Conservation (phyloP, 768 basidiomycete species). For the Podaxis sp. region DNA sequence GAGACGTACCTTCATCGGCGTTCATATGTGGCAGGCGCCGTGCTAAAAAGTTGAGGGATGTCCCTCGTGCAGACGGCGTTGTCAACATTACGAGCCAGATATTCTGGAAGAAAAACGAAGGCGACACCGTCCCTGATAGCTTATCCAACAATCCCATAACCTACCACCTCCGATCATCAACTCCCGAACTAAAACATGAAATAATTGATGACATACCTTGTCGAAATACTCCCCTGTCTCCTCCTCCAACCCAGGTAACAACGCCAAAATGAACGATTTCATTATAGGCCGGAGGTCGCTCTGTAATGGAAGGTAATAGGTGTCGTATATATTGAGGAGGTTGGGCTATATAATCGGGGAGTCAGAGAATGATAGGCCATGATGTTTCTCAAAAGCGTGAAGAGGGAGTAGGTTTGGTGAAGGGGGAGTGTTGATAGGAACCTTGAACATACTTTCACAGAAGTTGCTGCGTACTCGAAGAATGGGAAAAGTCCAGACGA, state of each 20-base stretch:
- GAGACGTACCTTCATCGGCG: slow-evolving; percentile 60
- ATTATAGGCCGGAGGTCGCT: slow-evolving; percentile 79
- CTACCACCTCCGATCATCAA: slow-evolving; percentile 32
- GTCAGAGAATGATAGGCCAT: neutral
- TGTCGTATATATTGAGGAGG: slow-evolving; percentile 89
- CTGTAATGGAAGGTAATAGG: slow-evolving; percentile 87
- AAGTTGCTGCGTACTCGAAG: slow-evolving; percentile 99
- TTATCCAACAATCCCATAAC: slow-evolving; percentile 79
- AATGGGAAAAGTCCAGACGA: slow-evolving; percentile 96
- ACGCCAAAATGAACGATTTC: slow-evolving; percentile 91
- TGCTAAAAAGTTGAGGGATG: slow-evolving; percentile 84
- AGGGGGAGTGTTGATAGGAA: neutral
- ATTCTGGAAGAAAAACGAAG: slow-evolving; percentile 92
- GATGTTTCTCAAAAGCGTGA: neutral
- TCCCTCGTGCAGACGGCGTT: slow-evolving; percentile 78
- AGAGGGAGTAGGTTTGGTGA: neutral
- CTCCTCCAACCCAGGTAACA: slow-evolving; percentile 95
- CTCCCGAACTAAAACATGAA: slow-evolving; percentile 9
- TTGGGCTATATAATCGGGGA: slow-evolving; percentile 53
- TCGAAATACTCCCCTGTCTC: slow-evolving; percentile 98
- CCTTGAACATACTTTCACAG: slow-evolving; percentile 68
- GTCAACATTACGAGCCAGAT: slow-evolving; percentile 94
- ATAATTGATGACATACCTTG: slow-evolving; percentile 44
- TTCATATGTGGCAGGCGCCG: slow-evolving; percentile 73
- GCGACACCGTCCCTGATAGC: slow-evolving; percentile 80